Evolutionary conservation across 768 basidiomycete species (phyloP), one percentile per base, ranked within the genome.

Genomic region (Botryobasidium botryosum): DNA sequence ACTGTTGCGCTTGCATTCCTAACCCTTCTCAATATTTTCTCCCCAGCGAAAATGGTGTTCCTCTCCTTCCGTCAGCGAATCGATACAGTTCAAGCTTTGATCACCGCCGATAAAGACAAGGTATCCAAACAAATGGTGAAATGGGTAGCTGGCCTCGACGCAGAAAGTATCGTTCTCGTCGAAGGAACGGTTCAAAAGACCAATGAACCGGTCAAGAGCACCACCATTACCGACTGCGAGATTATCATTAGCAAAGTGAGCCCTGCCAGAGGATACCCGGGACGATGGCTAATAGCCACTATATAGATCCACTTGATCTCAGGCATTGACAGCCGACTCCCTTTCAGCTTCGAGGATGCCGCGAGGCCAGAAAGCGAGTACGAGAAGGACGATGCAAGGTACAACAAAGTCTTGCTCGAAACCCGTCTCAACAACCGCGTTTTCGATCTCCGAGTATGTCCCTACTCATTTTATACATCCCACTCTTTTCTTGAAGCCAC

Each of bases 91-190:
- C 92, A 97, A 59, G 90, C 82, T 28, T 65, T 97, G 32, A 66
- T 92, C 49, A 62, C 67, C 39, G 74, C 82, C 20, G 65, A 79
- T 7, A 71, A 75, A 8, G 80, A 74, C 37, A 77, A 73, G 55
- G 70, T 97, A 23, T 91, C 86, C 50, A 96, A 91, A 63, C 90
- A 92, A 59, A 99, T 99, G 94, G 74, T 88, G 31, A 94, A 88
- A 62, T 97, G 83, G 81, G 74, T 79, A 15, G 76, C 77, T 17
- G 58, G 72, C 21, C 63, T 97, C 40, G 66, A 78, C 23, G 72
- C 73, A 54, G 94, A 99, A 65, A 84, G 80, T 47, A 90, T 99
- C 55, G 79, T 97, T 4, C 73, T 91, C 20, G 80, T 92, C 4
- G 80, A 90, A 61, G 55, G 52, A 2, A 40, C 68, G 43, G 81